phyloP scores from a whole-genome alignment of 2,329 filamentous ascomycete genomes.

The Gaeumannomyces sp. region DNA sequence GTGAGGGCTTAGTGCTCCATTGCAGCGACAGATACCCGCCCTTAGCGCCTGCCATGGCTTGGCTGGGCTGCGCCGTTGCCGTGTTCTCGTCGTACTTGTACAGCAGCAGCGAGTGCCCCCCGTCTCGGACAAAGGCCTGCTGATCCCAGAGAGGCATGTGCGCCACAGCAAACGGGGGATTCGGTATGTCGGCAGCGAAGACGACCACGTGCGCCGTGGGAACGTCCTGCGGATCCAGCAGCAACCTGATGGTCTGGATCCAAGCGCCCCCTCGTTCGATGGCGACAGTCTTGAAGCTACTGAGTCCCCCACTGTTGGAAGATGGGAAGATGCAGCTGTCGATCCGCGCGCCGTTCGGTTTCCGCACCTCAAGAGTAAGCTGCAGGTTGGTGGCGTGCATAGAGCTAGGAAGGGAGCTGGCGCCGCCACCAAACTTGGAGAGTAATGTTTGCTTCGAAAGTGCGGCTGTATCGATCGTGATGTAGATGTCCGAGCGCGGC shows the following conservation, averaged over 20 bases:
- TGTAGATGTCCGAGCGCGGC: conserved; percentile 86
- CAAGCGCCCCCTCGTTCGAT: conserved; percentile 74
- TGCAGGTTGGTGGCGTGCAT: conserved; percentile 70
- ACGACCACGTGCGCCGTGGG: conserved; percentile 79
- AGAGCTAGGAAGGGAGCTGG: conserved; percentile 60
- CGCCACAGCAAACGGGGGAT: conserved; percentile 82
- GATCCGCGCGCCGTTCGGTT: conserved; percentile 70
- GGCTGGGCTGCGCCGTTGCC: conserved; percentile 56
- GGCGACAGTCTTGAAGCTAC: conserved; percentile 82
- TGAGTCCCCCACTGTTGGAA: conserved; percentile 71
- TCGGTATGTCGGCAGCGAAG: conserved; percentile 79
- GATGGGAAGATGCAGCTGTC: conserved; percentile 83
- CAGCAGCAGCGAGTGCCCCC: conserved; percentile 70
- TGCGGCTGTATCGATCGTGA: conserved; percentile 75
- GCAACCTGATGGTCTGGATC: conserved; percentile 82
- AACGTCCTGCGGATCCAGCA: conserved; percentile 73
- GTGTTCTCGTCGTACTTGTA: conserved; percentile 93
- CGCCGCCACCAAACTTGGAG: conserved; percentile 65
- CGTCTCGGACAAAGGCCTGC: conserved; percentile 83
- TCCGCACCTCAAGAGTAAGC: conserved; percentile 81
- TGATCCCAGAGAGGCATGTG: conserved; percentile 94
- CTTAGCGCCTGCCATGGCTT: conserved; percentile 48
- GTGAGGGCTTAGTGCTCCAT: conserved; percentile 61
- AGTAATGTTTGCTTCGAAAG: conserved; percentile 68
- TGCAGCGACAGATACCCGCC: conserved; percentile 82